phyloP scores from a whole-genome alignment of 2,329 filamentous ascomycete genomes.

The Herpotrichia juniperi region DNA sequence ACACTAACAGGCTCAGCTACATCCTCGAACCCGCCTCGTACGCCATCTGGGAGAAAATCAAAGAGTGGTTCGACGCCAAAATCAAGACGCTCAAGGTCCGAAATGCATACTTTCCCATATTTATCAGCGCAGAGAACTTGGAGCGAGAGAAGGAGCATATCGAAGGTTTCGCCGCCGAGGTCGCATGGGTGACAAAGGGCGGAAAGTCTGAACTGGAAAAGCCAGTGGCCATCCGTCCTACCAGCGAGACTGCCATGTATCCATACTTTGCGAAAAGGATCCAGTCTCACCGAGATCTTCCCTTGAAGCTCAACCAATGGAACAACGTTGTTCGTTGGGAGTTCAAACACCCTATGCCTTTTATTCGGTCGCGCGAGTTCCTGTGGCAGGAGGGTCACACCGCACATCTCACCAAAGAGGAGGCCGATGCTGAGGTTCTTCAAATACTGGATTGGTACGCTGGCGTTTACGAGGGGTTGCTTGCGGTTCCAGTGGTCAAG shows the following conservation, averaged over 20 bases:
- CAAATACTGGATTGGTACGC: conserved; percentile 95
- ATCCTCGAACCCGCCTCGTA: conserved; percentile 74
- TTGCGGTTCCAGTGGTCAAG: conserved; percentile 93
- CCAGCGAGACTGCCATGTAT: conserved; percentile 85
- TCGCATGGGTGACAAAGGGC: conserved; percentile 88
- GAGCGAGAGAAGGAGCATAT: conserved; percentile 91
- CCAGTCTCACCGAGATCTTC: conserved; percentile 91
- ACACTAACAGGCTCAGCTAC: conserved; percentile 57
- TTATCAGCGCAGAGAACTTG: conserved; percentile 80
- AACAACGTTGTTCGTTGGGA: conserved; percentile 96
- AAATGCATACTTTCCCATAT: conserved; percentile 96
- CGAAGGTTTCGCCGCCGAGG: conserved; percentile 93
- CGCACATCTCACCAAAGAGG: conserved; percentile 83
- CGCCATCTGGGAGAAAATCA: conserved; percentile 72
- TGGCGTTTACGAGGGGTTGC: conserved; percentile 87
- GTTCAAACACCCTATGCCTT: conserved; percentile 76
- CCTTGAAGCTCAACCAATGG: conserved; percentile 96
- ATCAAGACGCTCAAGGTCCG: conserved; percentile 93
- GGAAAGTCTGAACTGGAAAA: conserved; percentile 93
- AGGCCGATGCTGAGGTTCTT: conserved; percentile 83
- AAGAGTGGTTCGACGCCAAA: conserved; percentile 62
- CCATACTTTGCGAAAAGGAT: conserved; percentile 98
- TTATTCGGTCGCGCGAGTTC: conserved; percentile 92
- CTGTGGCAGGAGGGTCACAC: conserved; percentile 98
- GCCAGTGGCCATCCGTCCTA: conserved; percentile 72